A percentile compares a stretch with the other conserved stretches of the same genome.
Conservation (phyloP, 2,329 filamentous ascomycete species). For the Hawksworthiomyces lignivorus region DNA sequence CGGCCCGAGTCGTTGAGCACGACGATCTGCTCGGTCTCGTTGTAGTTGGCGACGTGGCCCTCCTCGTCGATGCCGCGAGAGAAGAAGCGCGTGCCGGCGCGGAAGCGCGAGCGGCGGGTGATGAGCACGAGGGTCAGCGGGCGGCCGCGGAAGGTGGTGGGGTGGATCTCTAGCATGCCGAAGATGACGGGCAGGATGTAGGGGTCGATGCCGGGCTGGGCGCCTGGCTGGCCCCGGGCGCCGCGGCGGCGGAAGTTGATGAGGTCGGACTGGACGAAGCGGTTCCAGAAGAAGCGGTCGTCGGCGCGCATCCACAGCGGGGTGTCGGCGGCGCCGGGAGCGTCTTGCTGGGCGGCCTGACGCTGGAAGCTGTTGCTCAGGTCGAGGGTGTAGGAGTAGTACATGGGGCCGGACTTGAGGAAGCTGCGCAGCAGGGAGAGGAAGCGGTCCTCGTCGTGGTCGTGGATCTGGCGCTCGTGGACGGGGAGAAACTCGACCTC, state of each 20-base stretch:
- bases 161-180: slow-evolving; percentile 87
- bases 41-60: slow-evolving; percentile 96
- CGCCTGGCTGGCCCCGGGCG: slow-evolving; percentile 54
- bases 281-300: slow-evolving; percentile 98
- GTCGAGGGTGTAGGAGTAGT: slow-evolving; percentile 96
- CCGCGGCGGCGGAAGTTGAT: slow-evolving; percentile 73
- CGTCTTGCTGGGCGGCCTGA: slow-evolving; percentile 67
- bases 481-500: slow-evolving; percentile 89
- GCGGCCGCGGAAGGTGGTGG: slow-evolving; percentile 77
- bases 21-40: slow-evolving; percentile 92
- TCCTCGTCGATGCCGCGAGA: slow-evolving; percentile 89
- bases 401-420: slow-evolving; percentile 81
- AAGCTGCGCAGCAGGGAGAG: slow-evolving; percentile 72
- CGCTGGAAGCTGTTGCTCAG: slow-evolving; percentile 96
- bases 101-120: slow-evolving; percentile 78
- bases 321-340: slow-evolving; percentile 25
- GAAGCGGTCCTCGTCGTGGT: slow-evolving; percentile 91
- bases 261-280: slow-evolving; percentile 81
- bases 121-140: slow-evolving; percentile 81
- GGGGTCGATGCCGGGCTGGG: slow-evolving; percentile 73
- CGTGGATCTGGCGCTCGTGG: slow-evolving; percentile 83
- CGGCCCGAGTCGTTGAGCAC: slow-evolving; percentile 74
- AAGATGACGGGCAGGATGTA: slow-evolving; percentile 95
- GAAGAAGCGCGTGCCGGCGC: slow-evolving; percentile 89
- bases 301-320: slow-evolving; percentile 90